Conservation (phyloP, 345 rosid genomes). For the Tarenaya hassleriana region DNA sequence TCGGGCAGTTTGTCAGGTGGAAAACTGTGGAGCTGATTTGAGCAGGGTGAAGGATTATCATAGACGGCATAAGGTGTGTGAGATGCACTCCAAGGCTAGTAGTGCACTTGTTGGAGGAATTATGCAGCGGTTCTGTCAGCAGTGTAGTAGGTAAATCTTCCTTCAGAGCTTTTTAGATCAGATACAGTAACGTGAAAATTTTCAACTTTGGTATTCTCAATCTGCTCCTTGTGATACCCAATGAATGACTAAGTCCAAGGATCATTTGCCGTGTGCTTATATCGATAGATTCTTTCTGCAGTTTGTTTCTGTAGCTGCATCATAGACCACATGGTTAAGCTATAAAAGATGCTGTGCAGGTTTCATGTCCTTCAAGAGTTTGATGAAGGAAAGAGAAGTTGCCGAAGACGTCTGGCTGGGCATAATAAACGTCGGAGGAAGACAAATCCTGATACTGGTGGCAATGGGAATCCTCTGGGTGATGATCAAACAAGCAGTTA, state of each 20-base stretch:
- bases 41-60: conserved; percentile 92
- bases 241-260: too few relatives aligned
- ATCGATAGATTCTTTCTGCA: too few relatives aligned
- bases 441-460: conserved; percentile 66
- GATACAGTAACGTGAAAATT: too few relatives aligned
- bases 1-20: conserved; percentile 90
- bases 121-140: conserved; percentile 99
- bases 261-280: too few relatives aligned
- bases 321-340: conserved; percentile 1
- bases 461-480: conserved; percentile 45
- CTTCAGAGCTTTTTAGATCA: too few relatives aligned
- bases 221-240: not conserved
- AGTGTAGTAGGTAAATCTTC: conserved; percentile 81
- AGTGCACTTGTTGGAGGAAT: conserved; percentile 78
- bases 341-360: conserved; percentile 33
- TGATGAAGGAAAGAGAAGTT: conserved; percentile 99
- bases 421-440: conserved; percentile 97
- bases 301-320: too few relatives aligned
- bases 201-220: conserved; percentile 3
- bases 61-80: conserved; percentile 93
- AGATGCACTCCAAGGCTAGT: conserved; percentile 88
- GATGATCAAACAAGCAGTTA: conserved; percentile 78
- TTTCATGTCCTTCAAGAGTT: conserved; percentile 97
- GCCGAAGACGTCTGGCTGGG: conserved; percentile 98
- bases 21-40: conserved; percentile 90